Conservation (phyloP, 768 basidiomycete genomes). For the Hysterangium stoloniferum region DNA sequence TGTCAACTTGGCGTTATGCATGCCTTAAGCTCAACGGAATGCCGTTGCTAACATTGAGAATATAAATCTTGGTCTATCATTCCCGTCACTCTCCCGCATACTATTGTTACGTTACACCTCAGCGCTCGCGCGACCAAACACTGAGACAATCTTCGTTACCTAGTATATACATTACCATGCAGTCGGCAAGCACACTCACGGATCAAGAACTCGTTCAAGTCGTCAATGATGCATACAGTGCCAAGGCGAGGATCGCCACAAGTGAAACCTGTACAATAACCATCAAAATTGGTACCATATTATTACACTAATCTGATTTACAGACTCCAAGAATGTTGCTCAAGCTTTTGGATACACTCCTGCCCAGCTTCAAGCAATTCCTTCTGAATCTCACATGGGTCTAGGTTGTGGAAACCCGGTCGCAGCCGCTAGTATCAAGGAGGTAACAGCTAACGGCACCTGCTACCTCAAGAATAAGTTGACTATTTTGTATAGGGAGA, state of each 20-base stretch:
- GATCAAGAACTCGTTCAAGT: neutral
- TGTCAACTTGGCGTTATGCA: no score
- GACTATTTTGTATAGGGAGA: constrained; percentile 39
- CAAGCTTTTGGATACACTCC: constrained; percentile 40
- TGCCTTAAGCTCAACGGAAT: no score
- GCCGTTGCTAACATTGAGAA: no score
- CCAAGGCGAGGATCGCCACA: neutral
- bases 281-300: neutral
- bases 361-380: constrained; percentile 36
- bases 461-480: no score
- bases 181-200: no score
- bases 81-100: no score
- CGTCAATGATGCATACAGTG: constrained; percentile 2
- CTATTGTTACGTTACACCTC: no score
- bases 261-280: neutral
- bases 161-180: no score
- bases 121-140: no score
- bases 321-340: constrained; percentile 31
- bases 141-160: no score
- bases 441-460: constrained; percentile 29
- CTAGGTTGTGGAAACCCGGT: constrained; percentile 50
- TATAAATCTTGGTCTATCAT: no score
- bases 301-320: neutral
- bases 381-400: constrained; percentile 40
- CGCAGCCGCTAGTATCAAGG: constrained; percentile 36